Evolutionary conservation across 2,329 filamentous ascomycete species (phyloP), one percentile per base, ranked within the genome.

Genomic region (Talaromyces sp.): DNA sequence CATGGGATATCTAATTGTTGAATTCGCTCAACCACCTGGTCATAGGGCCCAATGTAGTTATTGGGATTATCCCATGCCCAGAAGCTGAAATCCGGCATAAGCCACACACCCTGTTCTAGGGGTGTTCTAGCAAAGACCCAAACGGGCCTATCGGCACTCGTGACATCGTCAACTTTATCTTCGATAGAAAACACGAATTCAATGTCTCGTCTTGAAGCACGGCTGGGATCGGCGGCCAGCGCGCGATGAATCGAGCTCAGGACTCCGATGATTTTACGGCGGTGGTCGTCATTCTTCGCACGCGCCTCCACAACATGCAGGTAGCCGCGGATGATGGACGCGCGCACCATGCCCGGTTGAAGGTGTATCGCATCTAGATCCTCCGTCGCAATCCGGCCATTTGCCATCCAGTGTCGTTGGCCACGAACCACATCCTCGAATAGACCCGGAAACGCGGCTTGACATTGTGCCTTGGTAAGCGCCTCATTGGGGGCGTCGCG

Each of bases 21-120:
- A 39, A 71, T 66, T 2, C 61, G 60, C 17, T 69, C 62, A 6
- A 73, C 71, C 5, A 74, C 70, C 43, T 73, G 65, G 44, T 70
- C 65, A 41, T 66, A 73, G 1, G 71, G 70, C 0, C 71, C 71
- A 29, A 74, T 69, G 11, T 62, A 60, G 33, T 70, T 72, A 2
- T 63, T 55, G 1, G 55, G 53, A 27, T 72, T 71, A 10, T 77
- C 75, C 77, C 77, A 80, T 4, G 73, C 71, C 76, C 77, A 82
- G 64, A 76, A 80, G 42, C 77, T 78, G 63, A 81, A 81, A 56
- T 81, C 79, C 0, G 79, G 78, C 58, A 81, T 80, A 14, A 81
- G 65, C 78, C 79, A 81, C 33, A 74, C 70, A 1, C 75, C 69
- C 39, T 73, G 65, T 47, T 78, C 74, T 11, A 69, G 69, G 0